A percentile compares a stretch with the other conserved stretches of the same genome.
These are phyloP conservation scores for Wallacemonas collosoma DNA, from an alignment of 208 protist species.

Conservation along the genomic window DNA sequence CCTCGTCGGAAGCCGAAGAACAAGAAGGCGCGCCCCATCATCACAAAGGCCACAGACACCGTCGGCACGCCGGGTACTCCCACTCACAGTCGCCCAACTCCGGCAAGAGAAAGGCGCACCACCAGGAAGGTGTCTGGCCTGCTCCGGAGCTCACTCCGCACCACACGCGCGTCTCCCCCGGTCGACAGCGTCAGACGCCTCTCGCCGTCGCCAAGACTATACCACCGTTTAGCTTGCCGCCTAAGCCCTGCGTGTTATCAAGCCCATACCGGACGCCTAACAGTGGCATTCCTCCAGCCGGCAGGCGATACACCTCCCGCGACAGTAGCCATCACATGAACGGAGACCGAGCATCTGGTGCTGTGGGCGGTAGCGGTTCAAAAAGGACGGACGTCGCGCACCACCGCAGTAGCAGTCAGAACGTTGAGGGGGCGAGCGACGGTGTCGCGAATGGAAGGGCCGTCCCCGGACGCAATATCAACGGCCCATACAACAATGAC, in stretches of 20 bases:
- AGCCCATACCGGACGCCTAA: not conserved
- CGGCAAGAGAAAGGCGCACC: constrained; percentile 1
- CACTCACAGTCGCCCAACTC: constrained; percentile 12
- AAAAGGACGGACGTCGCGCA: not conserved
- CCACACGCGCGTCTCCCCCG: not conserved
- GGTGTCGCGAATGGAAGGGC: not conserved
- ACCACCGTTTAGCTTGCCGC: not conserved
- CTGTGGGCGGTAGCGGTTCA: not conserved
- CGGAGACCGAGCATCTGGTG: not conserved
- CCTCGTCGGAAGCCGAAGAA: not conserved
- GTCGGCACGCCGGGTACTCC: not conserved
- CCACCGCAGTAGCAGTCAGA: constrained; percentile 10
- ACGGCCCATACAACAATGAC: constrained; percentile 19
- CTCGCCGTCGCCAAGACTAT: not conserved
- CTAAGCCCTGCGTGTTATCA: not conserved
- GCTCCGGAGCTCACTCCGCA: not conserved
- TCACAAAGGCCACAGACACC: not conserved
- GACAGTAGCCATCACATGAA: not conserved
- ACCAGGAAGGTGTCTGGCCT: not conserved
- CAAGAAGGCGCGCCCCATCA: constrained; percentile 4
- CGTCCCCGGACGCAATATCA: constrained; percentile 4
- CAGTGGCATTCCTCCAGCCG: not conserved
- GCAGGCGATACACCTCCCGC: not conserved
- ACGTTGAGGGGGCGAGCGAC: constrained; percentile 15
- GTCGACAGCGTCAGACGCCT: not conserved